Evolutionary conservation across 2,329 filamentous ascomycete genomes (phyloP), one percentile per base, ranked within the genome.

Genomic region (Hypoxylon sp.): DNA sequence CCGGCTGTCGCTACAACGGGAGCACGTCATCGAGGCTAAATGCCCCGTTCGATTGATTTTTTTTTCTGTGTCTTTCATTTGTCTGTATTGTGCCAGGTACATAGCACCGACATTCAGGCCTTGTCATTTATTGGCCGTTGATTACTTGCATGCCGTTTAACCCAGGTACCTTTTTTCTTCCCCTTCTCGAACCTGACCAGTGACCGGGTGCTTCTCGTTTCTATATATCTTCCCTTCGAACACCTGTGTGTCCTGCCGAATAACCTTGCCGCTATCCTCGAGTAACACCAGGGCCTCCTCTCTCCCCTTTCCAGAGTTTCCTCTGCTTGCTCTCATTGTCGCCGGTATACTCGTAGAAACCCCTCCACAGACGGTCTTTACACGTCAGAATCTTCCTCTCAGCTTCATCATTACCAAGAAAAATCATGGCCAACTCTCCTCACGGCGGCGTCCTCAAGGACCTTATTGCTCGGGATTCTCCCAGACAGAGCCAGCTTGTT

Each of bases 371-470:
- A 46, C 49, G 53, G 15, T 56, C 27, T 45, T 35, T 46, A 47
- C n/a, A n/a, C 38, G n/a, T 35, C 29, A 11, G 42, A n/a, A n/a
- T n/a, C 15, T 15, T 27, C 17, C 11, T 13, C 9, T 11, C 35
- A 46, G 31, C 26, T 15, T 33, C 20, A 37, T 18, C 26, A 8
- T 20, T 49, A 33, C 13, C 38, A 4, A 65, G 71, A 81, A 4
- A 65, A 70, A 81, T 65, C 66, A 88, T 88, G 86, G 85, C 86
- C 72, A 88, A 88, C 77, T 70, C 85, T 76, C 90, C 91, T 67
- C 90, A 95, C 74, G 94, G 94, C 80, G 95, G 95, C 74, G 83
- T 94, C 83, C 91, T 99, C 73, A 98, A 98, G 89, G 95, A 99
- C 83, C 87, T 99, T 75, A 85, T 98, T 70, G 93, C 92, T 67